Base-by-base conservation (phyloP, 179 eudicot species). In the Heliamphora pulchella region DNA sequence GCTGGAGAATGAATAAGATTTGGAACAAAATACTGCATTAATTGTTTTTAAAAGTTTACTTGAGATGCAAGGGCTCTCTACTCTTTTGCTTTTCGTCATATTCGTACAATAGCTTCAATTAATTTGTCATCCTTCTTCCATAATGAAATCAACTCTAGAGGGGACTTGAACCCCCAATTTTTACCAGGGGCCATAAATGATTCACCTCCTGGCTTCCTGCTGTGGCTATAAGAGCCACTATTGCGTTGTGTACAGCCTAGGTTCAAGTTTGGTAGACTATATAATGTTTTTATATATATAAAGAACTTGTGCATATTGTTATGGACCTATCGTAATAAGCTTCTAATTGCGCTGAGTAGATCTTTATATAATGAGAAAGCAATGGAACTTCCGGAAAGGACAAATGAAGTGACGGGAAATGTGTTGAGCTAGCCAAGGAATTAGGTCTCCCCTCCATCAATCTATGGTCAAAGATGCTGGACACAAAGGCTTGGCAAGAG, bases 401-500 rank as follows among this genome's bases (percentile, higher is more conserved):
- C 98, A 66, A 95, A 95, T 76, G 97, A 91, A 82, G 85, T 74
- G 15, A 53, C 98, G 2, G 95, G 90, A 81, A 79, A 67, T 95
- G 97, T 79, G 81, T 91, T 75, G 89, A 87, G 71, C 79, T 95
- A 75, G 97, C 95, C 75, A 83, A 87, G 80, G 97, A 95, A 86
- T 78, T 91, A 50, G 88, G 89, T 80, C n/a, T 95, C 53, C 89
- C 91, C 76, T 91, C 84, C 50, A 87, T 95, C 75, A 81, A 91
- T 86, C 83, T 95, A 53, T 95, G 98, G 98, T 88, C 97, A 78
- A 95, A 90, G 87, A 95, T 95, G 97, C 98, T 91, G 79, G 93
- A 91, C 85, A 90, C 91, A 5, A 88, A 89, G 20, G 91, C 90
- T 81, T 95, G 98, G 98, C 95, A 90, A 81, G 89, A 79, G 66